A percentile compares a stretch with the other conserved stretches of the same genome.
phyloP scores from a whole-genome alignment of 768 basidiomycete species.

The Termitomyces eurrhizus region DNA sequence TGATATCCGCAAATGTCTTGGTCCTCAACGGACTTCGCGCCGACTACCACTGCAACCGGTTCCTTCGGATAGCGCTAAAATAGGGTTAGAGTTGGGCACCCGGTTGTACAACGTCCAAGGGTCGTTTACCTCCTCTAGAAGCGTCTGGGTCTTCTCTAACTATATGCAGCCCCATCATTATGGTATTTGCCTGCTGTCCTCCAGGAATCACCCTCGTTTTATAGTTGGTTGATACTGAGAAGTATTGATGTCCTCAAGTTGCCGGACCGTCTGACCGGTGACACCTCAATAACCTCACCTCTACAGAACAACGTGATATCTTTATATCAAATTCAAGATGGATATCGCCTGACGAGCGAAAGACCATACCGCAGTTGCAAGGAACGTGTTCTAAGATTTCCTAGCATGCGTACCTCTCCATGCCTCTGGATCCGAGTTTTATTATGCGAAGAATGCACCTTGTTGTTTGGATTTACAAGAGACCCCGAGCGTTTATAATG shows the following conservation, averaged over 20 bases:
- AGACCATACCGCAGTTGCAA: neutral
- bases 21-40: neutral
- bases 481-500: neutral
- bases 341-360: neutral
- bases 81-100: neutral
- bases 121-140: neutral
- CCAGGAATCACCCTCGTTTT: neutral
- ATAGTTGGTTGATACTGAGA: conserved; percentile 3
- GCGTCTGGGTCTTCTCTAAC: neutral
- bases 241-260: conserved; percentile 9
- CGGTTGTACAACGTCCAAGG: neutral
- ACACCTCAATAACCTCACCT: neutral
- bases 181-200: neutral
- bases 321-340: neutral
- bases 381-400: neutral
- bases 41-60: conserved; percentile 1
- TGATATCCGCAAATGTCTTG: conserved; percentile 5
- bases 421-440: neutral
- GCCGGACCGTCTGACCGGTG: conserved; percentile 2
- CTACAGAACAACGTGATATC: no score
- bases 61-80: conserved; percentile 10
- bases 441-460: neutral
- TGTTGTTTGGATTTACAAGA: neutral
- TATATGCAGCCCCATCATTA: neutral
- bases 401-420: neutral